Percentiles rank a stretch among this genome's conserved stretches.
Conservation (phyloP, 2,329 filamentous ascomycete genomes). For the Onygena corvina region DNA sequence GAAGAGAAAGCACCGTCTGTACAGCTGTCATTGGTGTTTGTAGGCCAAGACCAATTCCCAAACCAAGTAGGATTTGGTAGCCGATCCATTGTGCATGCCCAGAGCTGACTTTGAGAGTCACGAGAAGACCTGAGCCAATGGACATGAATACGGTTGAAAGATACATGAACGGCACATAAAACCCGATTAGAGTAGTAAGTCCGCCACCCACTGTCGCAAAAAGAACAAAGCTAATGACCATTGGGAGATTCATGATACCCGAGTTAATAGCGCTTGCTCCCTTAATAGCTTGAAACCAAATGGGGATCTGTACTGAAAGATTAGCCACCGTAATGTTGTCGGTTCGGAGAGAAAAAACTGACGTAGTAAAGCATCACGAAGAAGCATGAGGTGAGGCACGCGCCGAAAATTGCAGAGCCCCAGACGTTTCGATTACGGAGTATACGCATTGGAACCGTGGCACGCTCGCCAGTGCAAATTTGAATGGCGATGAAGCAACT, state of each 20-base stretch:
- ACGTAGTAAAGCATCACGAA: background rate
- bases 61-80: slow-evolving; percentile 18
- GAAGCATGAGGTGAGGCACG: background rate
- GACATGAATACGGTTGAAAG: slow-evolving; percentile 16
- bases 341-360: too few species aligned
- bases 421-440: slow-evolving; percentile 20
- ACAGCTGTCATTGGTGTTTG: slow-evolving; percentile 15
- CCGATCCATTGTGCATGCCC: slow-evolving; percentile 18
- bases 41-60: slow-evolving; percentile 18
- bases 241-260: slow-evolving; percentile 25
- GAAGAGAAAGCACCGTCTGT: slow-evolving; percentile 15
- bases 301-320: too few species aligned
- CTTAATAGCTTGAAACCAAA: slow-evolving; percentile 35
- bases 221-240: slow-evolving; percentile 25
- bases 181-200: slow-evolving; percentile 5
- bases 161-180: slow-evolving; percentile 17
- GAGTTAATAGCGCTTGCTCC: slow-evolving; percentile 27
- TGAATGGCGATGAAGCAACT: slow-evolving; percentile 13
- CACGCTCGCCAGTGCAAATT: slow-evolving; percentile 17
- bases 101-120: slow-evolving; percentile 18
- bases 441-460: slow-evolving; percentile 24
- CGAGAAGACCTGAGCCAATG: slow-evolving; percentile 21
- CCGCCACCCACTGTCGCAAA: slow-evolving; percentile 12
- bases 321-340: too few species aligned
- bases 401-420: background rate